Evolutionary conservation across 225 moss, liverwort and hornwort species (phyloP).

Genomic region (Physcomitrium patens): DNA sequence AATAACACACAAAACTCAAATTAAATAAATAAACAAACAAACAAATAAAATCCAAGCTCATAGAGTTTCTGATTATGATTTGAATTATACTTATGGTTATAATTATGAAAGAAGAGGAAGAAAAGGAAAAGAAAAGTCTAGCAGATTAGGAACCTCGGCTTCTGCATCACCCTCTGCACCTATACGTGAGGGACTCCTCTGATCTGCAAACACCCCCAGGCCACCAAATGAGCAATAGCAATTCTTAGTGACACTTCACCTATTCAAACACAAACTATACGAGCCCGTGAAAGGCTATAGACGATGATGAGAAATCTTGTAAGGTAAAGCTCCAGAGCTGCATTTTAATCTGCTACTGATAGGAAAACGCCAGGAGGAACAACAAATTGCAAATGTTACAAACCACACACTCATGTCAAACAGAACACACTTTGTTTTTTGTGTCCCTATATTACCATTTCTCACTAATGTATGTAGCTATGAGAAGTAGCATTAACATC

Average conservation of each 20-base stretch:
- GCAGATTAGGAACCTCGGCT: slow-evolving; percentile 41
- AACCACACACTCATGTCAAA: no score
- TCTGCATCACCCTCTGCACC: slow-evolving; percentile 50
- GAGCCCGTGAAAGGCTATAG: background rate
- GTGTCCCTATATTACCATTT: no score
- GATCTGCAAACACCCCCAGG: slow-evolving; percentile 38
- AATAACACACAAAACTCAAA: background rate
- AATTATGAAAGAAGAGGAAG: no score
- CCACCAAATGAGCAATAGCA: slow-evolving; percentile 22
- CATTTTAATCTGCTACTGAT: background rate
- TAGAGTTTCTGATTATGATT: no score
- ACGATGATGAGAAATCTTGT: background rate
- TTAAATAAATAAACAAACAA: no score
- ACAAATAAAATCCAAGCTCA: no score
- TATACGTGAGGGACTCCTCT: slow-evolving; percentile 46
- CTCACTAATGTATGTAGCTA: background rate
- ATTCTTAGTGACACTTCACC: slow-evolving; percentile 7
- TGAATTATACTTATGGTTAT: no score
- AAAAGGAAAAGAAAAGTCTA: no score
- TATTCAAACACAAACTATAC: slow-evolving; percentile 3
- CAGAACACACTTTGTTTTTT: no score
- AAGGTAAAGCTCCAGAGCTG: background rate
- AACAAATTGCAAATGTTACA: no score
- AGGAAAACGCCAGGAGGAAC: no score
- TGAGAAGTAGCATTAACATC: background rate